Evolutionary conservation across 495 filamentous ascomycete species (phyloP).

Genomic region (Lasiosphaeriaceae sp.): DNA sequence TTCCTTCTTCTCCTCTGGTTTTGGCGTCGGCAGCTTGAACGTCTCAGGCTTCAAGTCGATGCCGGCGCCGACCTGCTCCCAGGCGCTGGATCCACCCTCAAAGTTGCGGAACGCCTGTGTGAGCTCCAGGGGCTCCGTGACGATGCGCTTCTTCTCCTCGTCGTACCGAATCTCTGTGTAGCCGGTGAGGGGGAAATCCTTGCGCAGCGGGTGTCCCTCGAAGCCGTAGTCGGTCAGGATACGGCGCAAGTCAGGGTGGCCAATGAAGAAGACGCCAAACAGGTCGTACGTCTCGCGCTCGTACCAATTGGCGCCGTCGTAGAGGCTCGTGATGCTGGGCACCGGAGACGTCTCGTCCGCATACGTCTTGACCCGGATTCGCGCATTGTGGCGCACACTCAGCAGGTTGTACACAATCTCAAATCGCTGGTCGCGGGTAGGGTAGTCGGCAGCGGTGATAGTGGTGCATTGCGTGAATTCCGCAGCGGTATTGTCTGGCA

Average conservation of each 20-base stretch:
- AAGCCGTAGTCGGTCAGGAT: constrained; percentile 99
- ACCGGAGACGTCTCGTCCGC: constrained; percentile 95
- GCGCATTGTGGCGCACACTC: constrained; percentile 90
- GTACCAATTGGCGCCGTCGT: constrained; percentile 97
- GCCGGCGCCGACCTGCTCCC: constrained; percentile 90
- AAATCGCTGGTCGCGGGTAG: constrained; percentile 88
- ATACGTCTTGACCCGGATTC: constrained; percentile 98
- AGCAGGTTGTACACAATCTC: constrained; percentile 98
- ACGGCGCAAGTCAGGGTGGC: constrained; percentile 91
- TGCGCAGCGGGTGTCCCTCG: constrained; percentile 93
- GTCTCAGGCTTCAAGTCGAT: constrained; percentile 75
- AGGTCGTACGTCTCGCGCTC: constrained; percentile 97
- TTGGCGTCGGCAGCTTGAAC: constrained; percentile 92
- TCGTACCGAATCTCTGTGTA: constrained; percentile 98
- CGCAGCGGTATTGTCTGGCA: constrained; percentile 78
- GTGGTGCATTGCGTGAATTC: constrained; percentile 92
- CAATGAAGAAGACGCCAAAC: constrained; percentile 94
- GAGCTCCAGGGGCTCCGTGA: constrained; percentile 93
- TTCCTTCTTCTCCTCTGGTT: constrained; percentile 84
- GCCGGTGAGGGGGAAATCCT: constrained; percentile 97
- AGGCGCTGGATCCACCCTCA: constrained; percentile 73
- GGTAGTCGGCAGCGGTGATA: constrained; percentile 94
- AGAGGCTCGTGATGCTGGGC: constrained; percentile 78
- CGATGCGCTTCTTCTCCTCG: constrained; percentile 99
- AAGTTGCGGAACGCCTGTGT: constrained; percentile 99